Evolutionary conservation across 2,329 filamentous ascomycete species (phyloP).

Genomic region (Cadophora gregata): DNA sequence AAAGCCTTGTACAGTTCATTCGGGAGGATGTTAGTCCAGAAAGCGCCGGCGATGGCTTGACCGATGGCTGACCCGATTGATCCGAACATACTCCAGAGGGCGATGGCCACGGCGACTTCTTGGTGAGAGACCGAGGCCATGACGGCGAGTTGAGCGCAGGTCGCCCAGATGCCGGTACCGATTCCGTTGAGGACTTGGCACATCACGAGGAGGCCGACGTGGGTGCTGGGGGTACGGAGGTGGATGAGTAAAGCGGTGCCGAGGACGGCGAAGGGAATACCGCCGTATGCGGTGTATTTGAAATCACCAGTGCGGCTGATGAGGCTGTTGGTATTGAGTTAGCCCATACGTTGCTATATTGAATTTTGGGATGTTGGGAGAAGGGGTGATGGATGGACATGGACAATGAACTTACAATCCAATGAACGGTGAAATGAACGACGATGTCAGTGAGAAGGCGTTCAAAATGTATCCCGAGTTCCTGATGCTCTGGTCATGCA

Average conservation of each 20-base stretch:
- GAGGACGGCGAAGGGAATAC: constrained; percentile 60
- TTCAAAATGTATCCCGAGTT: constrained; percentile 56
- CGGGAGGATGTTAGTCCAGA: constrained; percentile 66
- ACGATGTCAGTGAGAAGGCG: constrained; percentile 56
- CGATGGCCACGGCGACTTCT: constrained; percentile 66
- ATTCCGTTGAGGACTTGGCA: constrained; percentile 65
- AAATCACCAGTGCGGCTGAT: constrained; percentile 58
- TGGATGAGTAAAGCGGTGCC: constrained; percentile 63
- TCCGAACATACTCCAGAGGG: constrained; percentile 64
- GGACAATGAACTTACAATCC: constrained; percentile 44
- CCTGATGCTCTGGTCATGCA: constrained; percentile 55
- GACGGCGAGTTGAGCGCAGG: constrained; percentile 63
- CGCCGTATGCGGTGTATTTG: constrained; percentile 57
- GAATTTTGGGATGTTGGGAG: background rate
- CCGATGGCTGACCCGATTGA: constrained; percentile 66
- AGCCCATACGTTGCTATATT: background rate
- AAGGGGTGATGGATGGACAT: background rate
- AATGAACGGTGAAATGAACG: constrained; percentile 54
- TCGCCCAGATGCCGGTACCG: constrained; percentile 61
- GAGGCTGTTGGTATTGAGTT: constrained; percentile 23
- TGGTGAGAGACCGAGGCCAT: constrained; percentile 65
- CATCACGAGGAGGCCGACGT: constrained; percentile 60
- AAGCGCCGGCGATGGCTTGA: constrained; percentile 63
- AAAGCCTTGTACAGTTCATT: constrained; percentile 47
- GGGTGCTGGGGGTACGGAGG: constrained; percentile 58